Conservation (phyloP, 176 grass and related monocot genomes). For the Bolboschoenus planiculmis region DNA sequence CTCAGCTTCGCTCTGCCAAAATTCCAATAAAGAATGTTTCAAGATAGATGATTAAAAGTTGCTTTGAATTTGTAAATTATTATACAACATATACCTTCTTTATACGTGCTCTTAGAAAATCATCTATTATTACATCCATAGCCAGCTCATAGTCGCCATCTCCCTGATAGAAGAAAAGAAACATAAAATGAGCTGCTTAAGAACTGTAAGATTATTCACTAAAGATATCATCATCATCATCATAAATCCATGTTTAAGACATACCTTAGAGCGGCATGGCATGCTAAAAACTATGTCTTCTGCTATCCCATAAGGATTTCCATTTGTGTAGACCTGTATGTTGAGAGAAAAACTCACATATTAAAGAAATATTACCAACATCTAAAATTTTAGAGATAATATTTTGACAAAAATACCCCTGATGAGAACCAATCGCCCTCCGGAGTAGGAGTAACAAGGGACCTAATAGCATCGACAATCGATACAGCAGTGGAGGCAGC, state of each 20-base stretch:
- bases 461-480: slow-evolving; percentile 76
- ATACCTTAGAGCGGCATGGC: slow-evolving; percentile 83
- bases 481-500: slow-evolving; percentile 96
- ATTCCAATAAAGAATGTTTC: slow-evolving; percentile 19
- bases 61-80: not conserved
- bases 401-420: slow-evolving; percentile 46
- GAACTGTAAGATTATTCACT: not conserved
- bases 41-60: not conserved
- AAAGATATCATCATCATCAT: not conserved
- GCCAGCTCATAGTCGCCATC: slow-evolving; percentile 86
- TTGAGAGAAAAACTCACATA: not conserved
- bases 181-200: not conserved
- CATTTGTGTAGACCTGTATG: slow-evolving; percentile 69
- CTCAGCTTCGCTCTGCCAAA: slow-evolving; percentile 75
- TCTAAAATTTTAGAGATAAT: not conserved
- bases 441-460: slow-evolving; percentile 79
- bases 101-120: slow-evolving; percentile 79
- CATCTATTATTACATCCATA: slow-evolving; percentile 61
- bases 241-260: not conserved
- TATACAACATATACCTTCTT: slow-evolving; percentile 54
- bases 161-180: slow-evolving; percentile 36
- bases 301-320: slow-evolving; percentile 87
- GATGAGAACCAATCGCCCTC: slow-evolving; percentile 94
- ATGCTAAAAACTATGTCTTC: slow-evolving; percentile 95
- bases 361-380: not conserved